These are phyloP conservation scores for Porogramme epimiltina DNA, from an alignment of 1,284 basidiomycete species.

Conservation along the genomic window DNA sequence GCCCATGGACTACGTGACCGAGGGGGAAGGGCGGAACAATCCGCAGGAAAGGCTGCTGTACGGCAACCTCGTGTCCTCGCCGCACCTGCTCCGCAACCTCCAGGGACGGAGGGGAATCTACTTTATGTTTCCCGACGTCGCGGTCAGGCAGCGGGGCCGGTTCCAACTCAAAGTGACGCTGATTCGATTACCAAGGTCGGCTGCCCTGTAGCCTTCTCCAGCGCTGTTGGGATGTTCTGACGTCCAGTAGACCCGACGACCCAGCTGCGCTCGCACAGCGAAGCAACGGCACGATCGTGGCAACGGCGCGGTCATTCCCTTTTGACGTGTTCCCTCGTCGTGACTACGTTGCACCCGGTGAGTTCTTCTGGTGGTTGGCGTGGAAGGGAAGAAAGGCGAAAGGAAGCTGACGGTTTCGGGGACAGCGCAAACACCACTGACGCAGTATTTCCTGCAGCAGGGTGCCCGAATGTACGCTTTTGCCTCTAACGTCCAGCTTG, in stretches of 20 bases:
- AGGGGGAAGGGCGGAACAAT: slow-evolving; percentile 42
- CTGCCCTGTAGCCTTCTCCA: neutral
- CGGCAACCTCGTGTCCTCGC: slow-evolving; percentile 82
- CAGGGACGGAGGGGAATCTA: slow-evolving; percentile 79
- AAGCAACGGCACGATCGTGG: slow-evolving; percentile 60
- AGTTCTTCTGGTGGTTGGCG: slow-evolving; percentile 31
- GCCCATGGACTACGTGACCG: slow-evolving; percentile 56
- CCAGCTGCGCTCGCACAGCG: slow-evolving; percentile 52
- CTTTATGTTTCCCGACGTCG: slow-evolving; percentile 90
- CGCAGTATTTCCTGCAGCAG: slow-evolving; percentile 75
- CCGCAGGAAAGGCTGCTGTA: slow-evolving; percentile 69
- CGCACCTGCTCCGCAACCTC: slow-evolving; percentile 75
- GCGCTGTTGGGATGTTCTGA: neutral
- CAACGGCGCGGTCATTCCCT: slow-evolving; percentile 64
- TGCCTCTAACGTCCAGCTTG: slow-evolving; percentile 32
- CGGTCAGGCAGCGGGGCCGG: slow-evolving; percentile 74
- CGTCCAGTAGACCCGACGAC: slow-evolving; percentile 11
- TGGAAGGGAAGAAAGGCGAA: neutral
- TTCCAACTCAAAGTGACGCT: slow-evolving; percentile 79
- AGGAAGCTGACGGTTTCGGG: slow-evolving; percentile 13
- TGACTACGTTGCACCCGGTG: slow-evolving; percentile 80
- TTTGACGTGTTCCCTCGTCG: slow-evolving; percentile 78
- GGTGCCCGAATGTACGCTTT: slow-evolving; percentile 75
- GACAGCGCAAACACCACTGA: slow-evolving; percentile 57
- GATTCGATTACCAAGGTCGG: slow-evolving; percentile 73